These are phyloP conservation scores for Fusarium liriodendri DNA, from an alignment of 2,329 filamentous ascomycete species.

Conservation along the genomic window DNA sequence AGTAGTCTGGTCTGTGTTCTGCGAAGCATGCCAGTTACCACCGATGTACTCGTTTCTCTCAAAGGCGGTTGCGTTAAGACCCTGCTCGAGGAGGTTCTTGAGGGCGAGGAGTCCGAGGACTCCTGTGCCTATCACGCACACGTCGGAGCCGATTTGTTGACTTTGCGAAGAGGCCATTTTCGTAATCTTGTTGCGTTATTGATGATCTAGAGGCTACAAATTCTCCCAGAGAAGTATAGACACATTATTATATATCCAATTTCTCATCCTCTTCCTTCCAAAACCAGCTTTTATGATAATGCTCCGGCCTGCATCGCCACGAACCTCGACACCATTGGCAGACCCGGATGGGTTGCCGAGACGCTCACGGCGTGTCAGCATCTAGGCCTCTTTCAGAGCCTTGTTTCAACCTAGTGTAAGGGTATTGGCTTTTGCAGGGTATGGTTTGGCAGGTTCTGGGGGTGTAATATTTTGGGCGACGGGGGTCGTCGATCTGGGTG, in stretches of 20 bases:
- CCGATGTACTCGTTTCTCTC: slow-evolving; percentile 55
- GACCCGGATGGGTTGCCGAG: not conserved
- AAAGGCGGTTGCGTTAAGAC: slow-evolving; percentile 54
- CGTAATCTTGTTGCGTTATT: not conserved
- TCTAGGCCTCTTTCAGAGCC: not conserved
- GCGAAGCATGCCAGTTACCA: slow-evolving; percentile 55
- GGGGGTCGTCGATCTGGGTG: not conserved
- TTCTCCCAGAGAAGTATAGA: no score
- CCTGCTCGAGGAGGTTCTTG: slow-evolving; percentile 57
- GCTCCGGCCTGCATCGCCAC: not conserved
- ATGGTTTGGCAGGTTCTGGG: not conserved
- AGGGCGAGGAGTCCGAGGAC: slow-evolving; percentile 52
- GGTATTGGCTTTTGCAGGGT: not conserved
- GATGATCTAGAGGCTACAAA: not conserved
- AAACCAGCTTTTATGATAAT: not conserved
- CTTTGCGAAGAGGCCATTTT: slow-evolving; percentile 27
- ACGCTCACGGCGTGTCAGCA: not conserved
- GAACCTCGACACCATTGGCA: not conserved
- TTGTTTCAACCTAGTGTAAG: not conserved
- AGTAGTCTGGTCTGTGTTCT: slow-evolving; percentile 48
- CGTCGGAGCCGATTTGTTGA: slow-evolving; percentile 32
- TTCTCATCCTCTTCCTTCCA: not conserved
- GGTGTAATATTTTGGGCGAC: not conserved
- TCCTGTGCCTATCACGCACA: slow-evolving; percentile 47
- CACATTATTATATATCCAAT: slow-evolving; percentile 13